phyloP scores from a whole-genome alignment of 139 green algal genomes.

The Bryopsis sp. region DNA sequence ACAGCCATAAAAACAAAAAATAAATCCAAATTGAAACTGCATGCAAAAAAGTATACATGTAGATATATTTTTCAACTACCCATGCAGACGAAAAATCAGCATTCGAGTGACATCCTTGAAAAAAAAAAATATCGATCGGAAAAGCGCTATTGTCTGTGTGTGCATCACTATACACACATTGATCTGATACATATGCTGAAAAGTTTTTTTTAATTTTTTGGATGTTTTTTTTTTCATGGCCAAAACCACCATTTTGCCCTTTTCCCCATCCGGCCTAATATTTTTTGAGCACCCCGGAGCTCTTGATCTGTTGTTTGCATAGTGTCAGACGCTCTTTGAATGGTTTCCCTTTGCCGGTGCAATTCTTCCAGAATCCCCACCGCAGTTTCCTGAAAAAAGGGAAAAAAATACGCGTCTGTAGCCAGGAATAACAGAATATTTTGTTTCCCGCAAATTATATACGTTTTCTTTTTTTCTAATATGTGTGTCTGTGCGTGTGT shows the following conservation, averaged over 20 bases:
- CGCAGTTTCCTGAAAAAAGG: conserved; percentile 30
- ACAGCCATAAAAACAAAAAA: too few relatives aligned
- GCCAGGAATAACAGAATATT: background rate
- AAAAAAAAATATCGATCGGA: too few relatives aligned
- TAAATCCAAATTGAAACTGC: too few relatives aligned
- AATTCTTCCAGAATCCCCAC: conserved; percentile 45
- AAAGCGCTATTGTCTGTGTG: too few relatives aligned
- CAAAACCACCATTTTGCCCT: conserved; percentile 20
- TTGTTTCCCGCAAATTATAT: too few relatives aligned
- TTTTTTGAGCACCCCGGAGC: conserved; percentile 25
- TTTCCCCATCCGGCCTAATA: conserved; percentile 4
- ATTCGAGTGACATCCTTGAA: background rate
- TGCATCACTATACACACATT: too few relatives aligned
- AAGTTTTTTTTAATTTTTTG: too few relatives aligned
- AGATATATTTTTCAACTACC: background rate
- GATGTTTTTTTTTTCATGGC: conserved; percentile 15
- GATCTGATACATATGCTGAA: too few relatives aligned
- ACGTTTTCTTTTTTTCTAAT: too few relatives aligned
- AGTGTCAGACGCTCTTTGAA: conserved; percentile 31
- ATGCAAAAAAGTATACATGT: too few relatives aligned
- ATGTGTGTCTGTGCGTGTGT: too few relatives aligned
- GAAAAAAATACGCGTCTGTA: background rate
- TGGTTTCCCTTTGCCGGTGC: conserved; percentile 42
- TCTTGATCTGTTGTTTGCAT: too few relatives aligned
- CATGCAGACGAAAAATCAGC: background rate